Percentiles rank a stretch among this genome's conserved stretches.
These are phyloP conservation scores for Neofusicoccum sp. DNA, from an alignment of 2,329 filamentous ascomycete genomes.

Conservation along the genomic window DNA sequence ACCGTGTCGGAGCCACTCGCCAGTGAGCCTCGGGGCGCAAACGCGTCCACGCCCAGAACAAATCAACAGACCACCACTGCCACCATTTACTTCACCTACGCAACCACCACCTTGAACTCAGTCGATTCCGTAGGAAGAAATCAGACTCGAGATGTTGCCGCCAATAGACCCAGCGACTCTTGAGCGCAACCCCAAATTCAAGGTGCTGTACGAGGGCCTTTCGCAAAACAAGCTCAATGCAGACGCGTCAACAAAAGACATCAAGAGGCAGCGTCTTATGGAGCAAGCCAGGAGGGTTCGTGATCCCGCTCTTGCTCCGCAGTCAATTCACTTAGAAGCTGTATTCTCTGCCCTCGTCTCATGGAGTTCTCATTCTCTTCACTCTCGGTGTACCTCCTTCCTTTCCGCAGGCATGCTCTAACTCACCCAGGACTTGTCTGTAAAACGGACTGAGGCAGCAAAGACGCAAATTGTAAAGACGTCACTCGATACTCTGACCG, in stretches of 20 bases:
- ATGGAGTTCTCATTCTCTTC: too few relatives aligned
- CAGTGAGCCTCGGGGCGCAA: neutral
- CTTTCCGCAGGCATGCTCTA: neutral
- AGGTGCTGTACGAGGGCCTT: constrained; percentile 46
- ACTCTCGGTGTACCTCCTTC: too few relatives aligned
- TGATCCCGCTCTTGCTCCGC: neutral
- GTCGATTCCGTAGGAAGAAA: neutral
- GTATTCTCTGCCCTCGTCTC: neutral
- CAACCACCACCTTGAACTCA: neutral
- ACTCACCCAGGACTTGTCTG: constrained; percentile 35
- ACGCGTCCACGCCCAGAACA: neutral
- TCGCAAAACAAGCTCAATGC: constrained; percentile 42
- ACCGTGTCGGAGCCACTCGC: neutral
- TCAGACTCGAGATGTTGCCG: constrained; percentile 37
- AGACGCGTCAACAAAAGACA: constrained; percentile 45
- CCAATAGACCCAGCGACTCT: constrained; percentile 39
- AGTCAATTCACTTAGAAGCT: neutral
- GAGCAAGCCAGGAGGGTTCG: constrained; percentile 41
- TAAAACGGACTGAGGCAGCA: constrained; percentile 33
- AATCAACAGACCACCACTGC: neutral
- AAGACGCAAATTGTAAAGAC: constrained; percentile 34
- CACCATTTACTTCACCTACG: neutral
- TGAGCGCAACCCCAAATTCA: constrained; percentile 44
- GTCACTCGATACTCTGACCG: constrained; percentile 36
- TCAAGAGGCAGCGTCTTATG: constrained; percentile 42